phyloP scores from a whole-genome alignment of 2,329 filamentous ascomycete genomes.

The Penicillium hordei region DNA sequence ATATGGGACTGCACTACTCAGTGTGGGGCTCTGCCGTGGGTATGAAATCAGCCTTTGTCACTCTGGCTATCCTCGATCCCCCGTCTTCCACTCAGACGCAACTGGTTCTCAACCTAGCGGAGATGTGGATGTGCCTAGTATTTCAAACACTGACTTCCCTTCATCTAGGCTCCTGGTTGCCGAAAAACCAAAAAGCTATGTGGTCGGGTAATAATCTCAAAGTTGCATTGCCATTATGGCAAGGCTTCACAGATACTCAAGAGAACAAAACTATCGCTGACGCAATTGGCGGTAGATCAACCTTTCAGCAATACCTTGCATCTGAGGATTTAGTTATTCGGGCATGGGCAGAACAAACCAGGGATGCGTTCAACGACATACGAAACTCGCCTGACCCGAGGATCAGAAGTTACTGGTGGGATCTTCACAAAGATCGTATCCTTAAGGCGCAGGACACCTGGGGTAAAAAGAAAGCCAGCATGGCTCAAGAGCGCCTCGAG shows the following conservation, averaged over 20 bases:
- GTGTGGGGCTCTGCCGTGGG: slow-evolving; percentile 9
- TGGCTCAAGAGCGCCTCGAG: neutral
- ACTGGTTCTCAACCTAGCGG: slow-evolving; percentile 10
- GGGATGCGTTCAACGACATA: neutral
- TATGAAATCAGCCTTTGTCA: slow-evolving; percentile 16
- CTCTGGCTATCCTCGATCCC: neutral
- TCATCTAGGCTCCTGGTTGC: slow-evolving; percentile 9
- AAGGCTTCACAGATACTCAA: neutral
- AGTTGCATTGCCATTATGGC: slow-evolving; percentile 15
- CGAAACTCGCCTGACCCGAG: neutral
- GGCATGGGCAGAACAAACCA: neutral
- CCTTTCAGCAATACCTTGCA: neutral
- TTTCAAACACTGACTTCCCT: slow-evolving; percentile 12
- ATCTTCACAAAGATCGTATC: neutral
- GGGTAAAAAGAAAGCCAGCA: neutral
- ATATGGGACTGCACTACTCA: slow-evolving; percentile 10
- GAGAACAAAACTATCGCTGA: neutral
- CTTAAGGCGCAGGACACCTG: neutral
- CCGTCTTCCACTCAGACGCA: neutral
- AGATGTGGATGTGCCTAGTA: slow-evolving; percentile 14
- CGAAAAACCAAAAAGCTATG: neutral
- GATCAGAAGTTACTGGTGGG: neutral
- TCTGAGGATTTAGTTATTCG: neutral
- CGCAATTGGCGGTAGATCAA: neutral
- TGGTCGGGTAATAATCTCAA: slow-evolving; percentile 15